Percentiles rank a stretch among this genome's conserved stretches.
Evolutionary conservation across 176 grass and related monocot species (phyloP).

Genomic region (Alloteropsis semialata): DNA sequence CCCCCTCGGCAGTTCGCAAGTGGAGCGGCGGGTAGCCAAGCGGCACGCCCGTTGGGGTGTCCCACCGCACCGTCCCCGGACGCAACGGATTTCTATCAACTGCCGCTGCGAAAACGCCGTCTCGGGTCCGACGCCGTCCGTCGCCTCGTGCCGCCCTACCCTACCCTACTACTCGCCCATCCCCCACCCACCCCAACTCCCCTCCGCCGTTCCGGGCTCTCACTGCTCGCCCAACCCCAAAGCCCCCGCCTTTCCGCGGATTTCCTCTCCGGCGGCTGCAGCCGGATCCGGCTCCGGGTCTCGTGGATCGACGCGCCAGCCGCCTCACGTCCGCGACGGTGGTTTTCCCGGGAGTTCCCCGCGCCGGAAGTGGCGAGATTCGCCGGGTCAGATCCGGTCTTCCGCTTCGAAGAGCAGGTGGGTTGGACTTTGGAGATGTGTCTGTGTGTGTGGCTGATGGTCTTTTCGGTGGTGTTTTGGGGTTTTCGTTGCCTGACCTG

Average conservation of each 20-base stretch:
- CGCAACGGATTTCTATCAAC: constrained; percentile 4
- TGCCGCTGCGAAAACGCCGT: neutral
- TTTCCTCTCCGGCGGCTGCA: neutral
- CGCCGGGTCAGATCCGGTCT: neutral
- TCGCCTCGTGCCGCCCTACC: neutral
- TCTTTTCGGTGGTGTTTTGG: neutral
- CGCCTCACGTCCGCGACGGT: neutral
- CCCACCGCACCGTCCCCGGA: neutral
- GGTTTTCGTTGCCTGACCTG: neutral
- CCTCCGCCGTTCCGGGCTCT: neutral
- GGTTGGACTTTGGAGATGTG: neutral
- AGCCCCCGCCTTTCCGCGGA: neutral
- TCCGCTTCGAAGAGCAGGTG: constrained; percentile 10
- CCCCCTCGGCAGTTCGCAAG: neutral
- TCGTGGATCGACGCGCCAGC: neutral
- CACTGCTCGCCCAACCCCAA: neutral
- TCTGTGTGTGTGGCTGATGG: neutral
- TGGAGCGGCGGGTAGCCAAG: neutral
- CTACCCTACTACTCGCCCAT: neutral
- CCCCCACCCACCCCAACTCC: neutral
- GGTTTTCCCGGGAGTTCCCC: neutral
- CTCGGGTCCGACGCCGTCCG: constrained; percentile 21
- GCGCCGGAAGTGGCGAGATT: neutral
- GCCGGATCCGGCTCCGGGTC: neutral
- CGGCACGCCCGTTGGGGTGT: neutral